Base-by-base conservation (phyloP, 2,329 filamentous ascomycete genomes). In the Cadophora gregata region DNA sequence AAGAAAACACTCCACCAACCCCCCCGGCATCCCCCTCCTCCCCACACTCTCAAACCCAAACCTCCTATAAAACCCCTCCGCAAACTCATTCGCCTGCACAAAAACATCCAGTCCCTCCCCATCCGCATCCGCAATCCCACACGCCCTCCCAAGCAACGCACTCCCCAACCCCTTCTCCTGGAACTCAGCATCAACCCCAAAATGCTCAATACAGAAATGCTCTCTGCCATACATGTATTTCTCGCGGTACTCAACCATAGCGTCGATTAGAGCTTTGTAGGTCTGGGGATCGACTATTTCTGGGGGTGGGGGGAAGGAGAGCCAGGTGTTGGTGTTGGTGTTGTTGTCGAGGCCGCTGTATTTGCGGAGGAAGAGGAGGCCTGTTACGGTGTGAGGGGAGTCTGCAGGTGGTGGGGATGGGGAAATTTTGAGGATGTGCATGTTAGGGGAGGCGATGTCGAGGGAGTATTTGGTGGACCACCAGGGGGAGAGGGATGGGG, bases 1-100 rank as follows among this genome's bases (percentile, higher is more conserved):
- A 21, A 61, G 25, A 36, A 61, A 61, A 45, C 42, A 61, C 59
- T 61, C 59, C 59, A 27, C 33, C 42, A 61, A 33, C 25, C 59
- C 59, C 2, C 59, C 59, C 14, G 38, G 24, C 59, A 61, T 33
- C 10, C 31, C 16, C 24, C 48, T 8, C 27, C 4, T 61, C 14
- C 27, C 38, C 59, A 48, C 45, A 19, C 42, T 61, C 59, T n/a
- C 25, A 36, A 61, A 61, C 19, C 59, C 59, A 50, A 29, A 61
- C 16, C 42, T 61, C 42, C 36, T 24, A 61, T 61, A 61, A 50
- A 61, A 61, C 9, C 59, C 50, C 59, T 61, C 59, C 42, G 59
- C 59, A 36, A 29, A 48, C n/a, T 48, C 59, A 61, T 61, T 61
- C 24, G 59, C 59, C 59, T 61, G n/a, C 4, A 61, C 59, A 12